phyloP scores from a whole-genome alignment of 2,329 filamentous ascomycete genomes.

The Acephala macrosclerotiorum region DNA sequence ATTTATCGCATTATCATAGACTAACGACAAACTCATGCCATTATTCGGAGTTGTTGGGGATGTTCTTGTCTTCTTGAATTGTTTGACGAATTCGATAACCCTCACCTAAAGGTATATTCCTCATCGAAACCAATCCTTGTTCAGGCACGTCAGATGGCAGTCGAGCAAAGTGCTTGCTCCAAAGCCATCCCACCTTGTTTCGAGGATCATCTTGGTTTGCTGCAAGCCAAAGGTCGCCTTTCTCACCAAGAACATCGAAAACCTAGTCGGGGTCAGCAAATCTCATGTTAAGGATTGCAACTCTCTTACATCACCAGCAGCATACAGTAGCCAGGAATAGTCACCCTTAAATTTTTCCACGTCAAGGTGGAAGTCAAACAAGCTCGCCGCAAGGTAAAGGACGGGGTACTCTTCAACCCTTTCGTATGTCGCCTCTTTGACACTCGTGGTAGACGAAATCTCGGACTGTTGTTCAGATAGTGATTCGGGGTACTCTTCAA shows the following conservation, averaged over 20 bases:
- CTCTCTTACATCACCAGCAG: neutral
- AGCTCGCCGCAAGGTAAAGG: conserved; percentile 7
- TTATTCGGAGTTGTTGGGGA: no score
- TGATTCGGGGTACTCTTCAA: no score
- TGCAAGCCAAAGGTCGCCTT: conserved; percentile 95
- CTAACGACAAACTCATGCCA: no score
- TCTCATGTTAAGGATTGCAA: neutral
- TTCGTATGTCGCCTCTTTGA: no score
- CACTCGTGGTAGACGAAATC: no score
- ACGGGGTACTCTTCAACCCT: neutral
- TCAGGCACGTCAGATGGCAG: conserved; percentile 42
- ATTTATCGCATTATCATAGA: neutral
- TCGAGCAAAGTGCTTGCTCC: conserved; percentile 92
- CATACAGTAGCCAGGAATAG: neutral
- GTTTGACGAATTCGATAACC: no score
- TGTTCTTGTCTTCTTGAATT: neutral
- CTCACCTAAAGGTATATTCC: no score
- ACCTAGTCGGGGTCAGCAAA: neutral
- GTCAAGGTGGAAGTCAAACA: conserved; percentile 8
- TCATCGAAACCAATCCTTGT: neutral
- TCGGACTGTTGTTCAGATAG: no score
- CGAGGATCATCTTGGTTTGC: conserved; percentile 90
- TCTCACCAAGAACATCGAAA: conserved; percentile 83
- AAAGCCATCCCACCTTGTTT: conserved; percentile 90
- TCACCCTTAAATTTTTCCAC: neutral